phyloP scores from a whole-genome alignment of 331 rosid species.

The Malus hybrid region DNA sequence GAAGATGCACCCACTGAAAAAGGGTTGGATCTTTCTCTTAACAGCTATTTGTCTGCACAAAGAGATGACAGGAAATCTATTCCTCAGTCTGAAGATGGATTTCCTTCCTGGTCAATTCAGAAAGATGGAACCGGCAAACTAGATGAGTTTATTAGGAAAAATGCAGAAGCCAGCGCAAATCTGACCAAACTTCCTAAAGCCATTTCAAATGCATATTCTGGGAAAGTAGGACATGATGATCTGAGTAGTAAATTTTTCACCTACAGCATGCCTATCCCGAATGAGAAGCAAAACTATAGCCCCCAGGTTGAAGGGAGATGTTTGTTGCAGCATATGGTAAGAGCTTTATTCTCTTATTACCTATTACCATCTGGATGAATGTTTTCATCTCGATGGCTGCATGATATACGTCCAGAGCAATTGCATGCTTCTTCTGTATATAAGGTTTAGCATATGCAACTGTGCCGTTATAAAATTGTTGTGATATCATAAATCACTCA shows the following conservation, averaged over 20 bases:
- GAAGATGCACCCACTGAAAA: constrained; percentile 34
- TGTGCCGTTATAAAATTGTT: not conserved
- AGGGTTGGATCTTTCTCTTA: constrained; percentile 60
- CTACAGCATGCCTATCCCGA: constrained; percentile 22
- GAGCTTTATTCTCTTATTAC: constrained; percentile 1
- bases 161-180: constrained; percentile 39
- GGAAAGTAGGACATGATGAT: constrained; percentile 38
- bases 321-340: constrained; percentile 39
- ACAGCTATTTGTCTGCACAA: constrained; percentile 34
- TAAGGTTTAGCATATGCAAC: not conserved
- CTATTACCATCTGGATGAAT: not conserved
- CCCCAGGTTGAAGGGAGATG: constrained; percentile 25
- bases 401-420: not conserved
- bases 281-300: constrained; percentile 22
- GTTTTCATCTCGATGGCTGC: not conserved
- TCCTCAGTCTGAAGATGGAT: constrained; percentile 42
- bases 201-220: constrained; percentile 22
- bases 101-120: constrained; percentile 35
- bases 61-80: constrained; percentile 38
- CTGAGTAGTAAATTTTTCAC: constrained; percentile 23
- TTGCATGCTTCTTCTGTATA: not conserved
- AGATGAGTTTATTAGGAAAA: constrained; percentile 38
- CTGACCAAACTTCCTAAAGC: constrained; percentile 33
- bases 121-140: constrained; percentile 44
- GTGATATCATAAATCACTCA: not conserved